Percentiles rank a stretch among this genome's conserved stretches.
Evolutionary conservation across 2,329 filamentous ascomycete species (phyloP).

Genomic region (Phialophora chinensis): DNA sequence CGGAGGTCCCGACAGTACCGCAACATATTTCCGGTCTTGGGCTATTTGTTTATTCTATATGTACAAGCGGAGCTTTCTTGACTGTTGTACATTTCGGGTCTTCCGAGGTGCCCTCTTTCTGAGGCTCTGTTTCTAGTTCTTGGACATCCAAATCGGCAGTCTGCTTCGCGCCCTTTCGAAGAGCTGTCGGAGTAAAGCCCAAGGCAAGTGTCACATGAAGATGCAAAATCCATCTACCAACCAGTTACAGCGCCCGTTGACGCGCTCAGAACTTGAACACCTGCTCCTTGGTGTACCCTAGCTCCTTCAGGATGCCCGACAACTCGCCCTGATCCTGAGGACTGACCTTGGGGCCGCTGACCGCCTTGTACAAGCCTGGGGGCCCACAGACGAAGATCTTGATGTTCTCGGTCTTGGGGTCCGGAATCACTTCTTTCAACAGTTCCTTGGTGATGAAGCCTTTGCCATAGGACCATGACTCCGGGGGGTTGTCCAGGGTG

Average conservation of each 20-base stretch:
- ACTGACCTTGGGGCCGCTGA: constrained; percentile 87
- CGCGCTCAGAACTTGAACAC: constrained; percentile 87
- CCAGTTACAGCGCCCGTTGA: neutral
- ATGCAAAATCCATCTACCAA: neutral
- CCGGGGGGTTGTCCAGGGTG: constrained; percentile 81
- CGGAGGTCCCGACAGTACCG: neutral
- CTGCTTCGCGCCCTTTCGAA: neutral
- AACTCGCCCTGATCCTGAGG: constrained; percentile 95
- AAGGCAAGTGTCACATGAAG: neutral
- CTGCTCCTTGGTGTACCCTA: constrained; percentile 85
- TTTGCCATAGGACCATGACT: constrained; percentile 76
- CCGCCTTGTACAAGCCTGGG: constrained; percentile 88
- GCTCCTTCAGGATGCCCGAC: constrained; percentile 77
- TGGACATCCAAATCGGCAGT: neutral
- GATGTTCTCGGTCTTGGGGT: constrained; percentile 88
- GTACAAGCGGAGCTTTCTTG: neutral
- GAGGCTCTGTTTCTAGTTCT: neutral
- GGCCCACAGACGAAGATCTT: constrained; percentile 98
- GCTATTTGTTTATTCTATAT: constrained; percentile 1
- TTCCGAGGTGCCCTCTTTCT: neutral
- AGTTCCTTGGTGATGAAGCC: constrained; percentile 89
- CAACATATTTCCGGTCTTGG: neutral
- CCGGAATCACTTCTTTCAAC: constrained; percentile 90
- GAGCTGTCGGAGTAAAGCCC: neutral
- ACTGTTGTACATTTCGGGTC: neutral